Evolutionary conservation across 2,329 filamentous ascomycete genomes (phyloP).

Genomic region (Pezicula neosporulosa): DNA sequence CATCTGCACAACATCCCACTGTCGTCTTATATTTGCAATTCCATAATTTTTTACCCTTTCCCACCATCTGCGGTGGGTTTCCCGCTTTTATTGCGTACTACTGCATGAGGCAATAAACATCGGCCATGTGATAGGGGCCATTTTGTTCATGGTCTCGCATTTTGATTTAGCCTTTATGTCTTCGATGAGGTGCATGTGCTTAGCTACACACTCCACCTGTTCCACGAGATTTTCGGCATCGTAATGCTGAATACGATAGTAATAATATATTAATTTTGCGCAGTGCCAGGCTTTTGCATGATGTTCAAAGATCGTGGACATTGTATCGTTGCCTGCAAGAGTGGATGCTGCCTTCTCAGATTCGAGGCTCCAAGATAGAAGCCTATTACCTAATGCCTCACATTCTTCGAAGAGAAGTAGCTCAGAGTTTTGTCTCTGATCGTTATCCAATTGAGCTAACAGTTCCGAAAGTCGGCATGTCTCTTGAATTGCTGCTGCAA

Average conservation of each 20-base stretch:
- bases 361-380: background rate
- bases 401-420: background rate
- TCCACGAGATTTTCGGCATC: background rate
- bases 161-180: background rate
- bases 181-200: background rate
- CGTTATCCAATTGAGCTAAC: background rate
- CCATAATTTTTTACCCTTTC: background rate
- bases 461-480: background rate
- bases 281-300: background rate
- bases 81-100: background rate
- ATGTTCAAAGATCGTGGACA: background rate
- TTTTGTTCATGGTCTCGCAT: background rate
- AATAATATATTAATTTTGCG: background rate
- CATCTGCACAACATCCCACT: background rate
- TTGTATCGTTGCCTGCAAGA: background rate
- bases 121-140: background rate
- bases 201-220: background rate
- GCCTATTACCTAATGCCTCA: background rate
- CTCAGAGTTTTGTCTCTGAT: background rate
- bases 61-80: background rate
- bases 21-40: background rate
- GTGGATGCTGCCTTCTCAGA: background rate
- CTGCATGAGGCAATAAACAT: background rate
- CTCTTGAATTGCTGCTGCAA: background rate
- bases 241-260: background rate